Conservation (phyloP, 1,284 basidiomycete species). For the Boletellus deceptivus region DNA sequence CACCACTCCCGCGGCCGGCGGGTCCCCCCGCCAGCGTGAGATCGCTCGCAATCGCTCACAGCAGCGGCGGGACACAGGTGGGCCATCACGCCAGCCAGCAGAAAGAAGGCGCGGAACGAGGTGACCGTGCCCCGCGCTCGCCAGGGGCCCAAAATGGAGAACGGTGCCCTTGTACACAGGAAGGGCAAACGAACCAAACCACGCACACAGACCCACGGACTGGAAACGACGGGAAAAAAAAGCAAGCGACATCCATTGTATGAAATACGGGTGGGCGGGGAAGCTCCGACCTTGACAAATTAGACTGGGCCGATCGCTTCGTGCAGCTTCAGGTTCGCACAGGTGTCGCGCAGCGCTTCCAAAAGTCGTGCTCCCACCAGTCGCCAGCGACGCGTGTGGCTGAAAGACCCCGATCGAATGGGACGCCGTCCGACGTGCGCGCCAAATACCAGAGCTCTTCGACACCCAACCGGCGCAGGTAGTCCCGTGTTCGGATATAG, state of each 20-base stretch:
- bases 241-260: constrained; percentile 1
- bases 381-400: constrained; percentile 45
- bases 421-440: constrained; percentile 32
- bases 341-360: constrained; percentile 34
- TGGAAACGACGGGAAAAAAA: neutral
- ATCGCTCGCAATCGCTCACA: constrained; percentile 6
- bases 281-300: constrained; percentile 21
- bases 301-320: constrained; percentile 4
- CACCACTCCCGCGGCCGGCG: constrained; percentile 10
- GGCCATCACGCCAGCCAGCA: constrained; percentile 1
- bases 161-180: too few relatives aligned
- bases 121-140: constrained; percentile 6
- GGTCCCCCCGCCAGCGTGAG: neutral
- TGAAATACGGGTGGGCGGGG: constrained; percentile 22
- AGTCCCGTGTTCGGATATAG: constrained; percentile 67
- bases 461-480: constrained; percentile 64
- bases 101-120: constrained; percentile 18
- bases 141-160: neutral
- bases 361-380: constrained; percentile 62
- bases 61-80: neutral
- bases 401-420: constrained; percentile 40
- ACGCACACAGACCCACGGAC: neutral
- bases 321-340: constrained; percentile 14
- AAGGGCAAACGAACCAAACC: too few relatives aligned
- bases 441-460: constrained; percentile 70